These are phyloP conservation scores for Alternaria ethzedia DNA, from an alignment of 2,329 filamentous ascomycete species.

Conservation along the genomic window DNA sequence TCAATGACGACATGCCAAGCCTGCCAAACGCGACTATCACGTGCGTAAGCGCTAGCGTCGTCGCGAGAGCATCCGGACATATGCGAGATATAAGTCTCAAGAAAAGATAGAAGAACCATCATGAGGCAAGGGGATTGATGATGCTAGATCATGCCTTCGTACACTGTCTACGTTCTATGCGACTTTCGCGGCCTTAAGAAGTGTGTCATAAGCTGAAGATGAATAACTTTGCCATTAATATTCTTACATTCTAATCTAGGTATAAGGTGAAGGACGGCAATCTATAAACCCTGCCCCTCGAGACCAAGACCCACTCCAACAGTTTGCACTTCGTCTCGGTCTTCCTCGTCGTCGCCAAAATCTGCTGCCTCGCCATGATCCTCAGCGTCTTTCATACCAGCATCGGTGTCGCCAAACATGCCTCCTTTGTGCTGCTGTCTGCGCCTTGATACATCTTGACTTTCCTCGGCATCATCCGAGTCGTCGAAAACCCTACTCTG, in stretches of 20 bases:
- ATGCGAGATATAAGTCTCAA: background rate
- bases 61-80: background rate
- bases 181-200: background rate
- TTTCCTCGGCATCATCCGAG: slow-evolving; percentile 35
- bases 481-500: slow-evolving; percentile 55
- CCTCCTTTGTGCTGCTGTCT: slow-evolving; percentile 13
- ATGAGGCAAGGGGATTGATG: background rate
- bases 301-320: slow-evolving; percentile 20
- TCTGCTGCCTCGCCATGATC: slow-evolving; percentile 22
- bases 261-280: background rate
- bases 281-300: slow-evolving; percentile 12
- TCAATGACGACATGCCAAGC: slow-evolving; percentile 24
- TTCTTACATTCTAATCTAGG: slow-evolving; percentile 1
- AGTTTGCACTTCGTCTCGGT: slow-evolving; percentile 20
- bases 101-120: background rate
- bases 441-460: background rate
- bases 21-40: background rate
- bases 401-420: slow-evolving; percentile 11
- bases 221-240: background rate
- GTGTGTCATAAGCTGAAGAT: background rate
- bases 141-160: background rate
- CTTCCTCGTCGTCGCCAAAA: slow-evolving; percentile 31
- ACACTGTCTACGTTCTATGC: background rate
- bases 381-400: slow-evolving; percentile 12
- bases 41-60: background rate